These are phyloP conservation scores for Talaromyces liani DNA, from an alignment of 495 filamentous ascomycete genomes.

Conservation along the genomic window DNA sequence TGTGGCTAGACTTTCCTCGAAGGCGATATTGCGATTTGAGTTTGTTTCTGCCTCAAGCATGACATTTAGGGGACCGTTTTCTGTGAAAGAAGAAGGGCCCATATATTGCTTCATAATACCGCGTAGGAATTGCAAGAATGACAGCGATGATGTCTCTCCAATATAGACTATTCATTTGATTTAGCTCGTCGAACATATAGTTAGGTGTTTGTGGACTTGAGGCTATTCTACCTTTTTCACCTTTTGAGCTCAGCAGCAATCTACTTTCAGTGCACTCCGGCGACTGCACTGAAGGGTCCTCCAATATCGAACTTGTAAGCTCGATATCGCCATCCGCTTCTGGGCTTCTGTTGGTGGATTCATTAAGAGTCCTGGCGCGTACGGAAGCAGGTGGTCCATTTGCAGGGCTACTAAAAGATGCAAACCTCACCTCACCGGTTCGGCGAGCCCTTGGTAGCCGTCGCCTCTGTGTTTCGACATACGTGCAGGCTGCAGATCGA, in stretches of 20 bases:
- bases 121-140: constrained; percentile 34
- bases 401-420: background rate
- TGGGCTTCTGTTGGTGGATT: background rate
- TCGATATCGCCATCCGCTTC: background rate
- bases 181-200: background rate
- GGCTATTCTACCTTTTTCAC: background rate
- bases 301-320: background rate
- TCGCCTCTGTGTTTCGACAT: background rate
- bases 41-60: constrained; percentile 35
- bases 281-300: background rate
- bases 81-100: constrained; percentile 35
- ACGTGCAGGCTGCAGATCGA: background rate
- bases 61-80: constrained; percentile 31
- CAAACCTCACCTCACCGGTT: background rate
- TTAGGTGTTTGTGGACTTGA: background rate
- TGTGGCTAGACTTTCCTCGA: constrained; percentile 17
- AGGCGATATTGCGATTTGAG: constrained; percentile 19
- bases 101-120: constrained; percentile 36
- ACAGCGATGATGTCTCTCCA: constrained; percentile 33
- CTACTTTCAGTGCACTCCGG: constrained; percentile 4
- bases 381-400: background rate
- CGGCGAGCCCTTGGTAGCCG: background rate
- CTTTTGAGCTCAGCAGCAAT: constrained; percentile 5
- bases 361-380: background rate
- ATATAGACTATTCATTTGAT: constrained; percentile 23